Evolutionary conservation across 345 rosid genomes (phyloP).

Genomic region (Toxicodendron radicans): DNA sequence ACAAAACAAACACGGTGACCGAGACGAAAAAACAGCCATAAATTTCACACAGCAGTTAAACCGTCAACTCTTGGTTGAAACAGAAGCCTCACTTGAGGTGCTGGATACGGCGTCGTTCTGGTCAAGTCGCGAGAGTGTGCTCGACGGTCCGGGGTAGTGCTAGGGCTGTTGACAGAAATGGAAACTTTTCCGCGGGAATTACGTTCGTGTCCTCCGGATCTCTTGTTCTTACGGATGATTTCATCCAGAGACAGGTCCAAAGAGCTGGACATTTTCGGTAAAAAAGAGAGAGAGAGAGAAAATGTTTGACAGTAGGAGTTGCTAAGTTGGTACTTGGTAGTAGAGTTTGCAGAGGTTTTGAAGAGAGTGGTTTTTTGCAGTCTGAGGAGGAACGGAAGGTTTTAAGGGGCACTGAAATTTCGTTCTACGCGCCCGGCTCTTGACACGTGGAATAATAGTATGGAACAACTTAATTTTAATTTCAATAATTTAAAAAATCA

Average conservation of each 20-base stretch:
- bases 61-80: too few relatives aligned
- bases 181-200: not conserved
- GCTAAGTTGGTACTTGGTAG: too few relatives aligned
- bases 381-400: not conserved
- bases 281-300: not conserved
- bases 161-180: too few relatives aligned
- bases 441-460: not conserved
- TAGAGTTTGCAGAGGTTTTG: not conserved
- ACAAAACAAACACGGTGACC: not conserved
- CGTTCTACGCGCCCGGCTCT: not conserved
- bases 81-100: conserved; percentile 21
- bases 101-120: conserved; percentile 34
- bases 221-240: conserved; percentile 39
- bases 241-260: conserved; percentile 62
- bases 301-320: not conserved
- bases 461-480: too few relatives aligned
- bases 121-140: conserved; percentile 22
- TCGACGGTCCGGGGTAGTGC: conserved; percentile 36
- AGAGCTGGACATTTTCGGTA: conserved; percentile 35
- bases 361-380: not conserved
- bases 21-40: not conserved
- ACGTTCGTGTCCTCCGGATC: conserved; percentile 23
- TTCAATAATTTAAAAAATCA: too few relatives aligned
- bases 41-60: too few relatives aligned
- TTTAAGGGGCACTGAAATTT: not conserved